A percentile compares a stretch with the other conserved stretches of the same genome.
phyloP scores from a whole-genome alignment of 2,329 filamentous ascomycete genomes.

The Alternaria rosae region DNA sequence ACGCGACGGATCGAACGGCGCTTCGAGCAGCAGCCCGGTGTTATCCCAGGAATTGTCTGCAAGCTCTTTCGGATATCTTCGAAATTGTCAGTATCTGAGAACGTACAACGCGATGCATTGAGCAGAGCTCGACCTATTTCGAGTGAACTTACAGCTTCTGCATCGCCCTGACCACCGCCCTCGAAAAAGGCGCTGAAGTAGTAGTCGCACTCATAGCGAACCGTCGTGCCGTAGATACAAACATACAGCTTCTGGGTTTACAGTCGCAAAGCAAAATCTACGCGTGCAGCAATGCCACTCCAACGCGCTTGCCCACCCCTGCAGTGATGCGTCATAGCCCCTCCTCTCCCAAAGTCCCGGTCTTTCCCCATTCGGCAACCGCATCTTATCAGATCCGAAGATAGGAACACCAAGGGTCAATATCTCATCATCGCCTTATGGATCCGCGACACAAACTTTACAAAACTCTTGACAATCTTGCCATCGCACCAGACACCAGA shows the following conservation, averaged over 20 bases:
- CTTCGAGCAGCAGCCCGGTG: constrained; percentile 80
- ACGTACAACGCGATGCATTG: background rate
- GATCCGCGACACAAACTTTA: constrained; percentile 47
- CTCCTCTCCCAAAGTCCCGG: constrained; percentile 11
- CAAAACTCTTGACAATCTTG: constrained; percentile 40
- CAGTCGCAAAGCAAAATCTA: constrained; percentile 1
- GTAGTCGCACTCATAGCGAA: constrained; percentile 53
- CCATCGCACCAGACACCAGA: constrained; percentile 25
- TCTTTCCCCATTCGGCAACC: constrained; percentile 12
- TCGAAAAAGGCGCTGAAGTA: constrained; percentile 66
- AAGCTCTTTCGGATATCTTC: constrained; percentile 84
- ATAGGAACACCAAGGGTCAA: constrained; percentile 26
- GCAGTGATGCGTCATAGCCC: constrained; percentile 28
- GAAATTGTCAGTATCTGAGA: constrained; percentile 9
- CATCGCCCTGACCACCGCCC: constrained; percentile 79
- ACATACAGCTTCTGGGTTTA: constrained; percentile 32
- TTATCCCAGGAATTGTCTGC: constrained; percentile 96
- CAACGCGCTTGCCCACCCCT: constrained; percentile 15
- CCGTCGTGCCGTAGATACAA: constrained; percentile 45
- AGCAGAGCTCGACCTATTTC: background rate
- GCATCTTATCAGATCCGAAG: constrained; percentile 48
- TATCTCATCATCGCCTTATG: constrained; percentile 31
- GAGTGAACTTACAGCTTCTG: constrained; percentile 70
- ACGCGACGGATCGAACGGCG: constrained; percentile 65
- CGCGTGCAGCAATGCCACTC: constrained; percentile 6